Evolutionary conservation across 176 grass and related monocot genomes (phyloP).

Genomic region (Elaeis guineensis): DNA sequence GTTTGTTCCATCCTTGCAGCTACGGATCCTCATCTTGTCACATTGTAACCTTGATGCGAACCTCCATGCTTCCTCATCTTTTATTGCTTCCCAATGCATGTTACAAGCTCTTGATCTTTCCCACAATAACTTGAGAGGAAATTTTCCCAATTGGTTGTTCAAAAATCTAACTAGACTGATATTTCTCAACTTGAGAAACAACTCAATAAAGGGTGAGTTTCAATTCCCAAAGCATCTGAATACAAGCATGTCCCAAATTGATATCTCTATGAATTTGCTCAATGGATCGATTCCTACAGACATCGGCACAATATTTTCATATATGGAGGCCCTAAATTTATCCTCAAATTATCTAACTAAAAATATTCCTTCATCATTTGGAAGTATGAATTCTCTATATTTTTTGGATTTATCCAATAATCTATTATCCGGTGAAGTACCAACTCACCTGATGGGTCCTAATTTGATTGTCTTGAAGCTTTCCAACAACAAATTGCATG

Average conservation of each 20-base stretch:
- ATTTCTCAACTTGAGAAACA: conserved; percentile 13
- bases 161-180: conserved; percentile 1
- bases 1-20: conserved; percentile 20
- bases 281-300: conserved; percentile 1
- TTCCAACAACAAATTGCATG: conserved; percentile 13
- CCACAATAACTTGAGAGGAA: conserved; percentile 18
- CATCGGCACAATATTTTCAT: conserved; percentile 23
- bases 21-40: conserved; percentile 11
- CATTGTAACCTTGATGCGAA: conserved; percentile 21
- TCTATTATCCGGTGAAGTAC: conserved; percentile 13
- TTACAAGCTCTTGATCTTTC: conserved; percentile 25
- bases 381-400: not conserved
- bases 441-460: not conserved
- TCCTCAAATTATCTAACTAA: conserved; percentile 16
- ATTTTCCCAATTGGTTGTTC: conserved; percentile 25
- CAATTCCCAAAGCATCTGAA: not conserved
- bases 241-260: not conserved
- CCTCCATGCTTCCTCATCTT: conserved; percentile 1
- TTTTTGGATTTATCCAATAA: conserved; percentile 25
- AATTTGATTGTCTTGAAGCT: not conserved
- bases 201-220: conserved; percentile 16
- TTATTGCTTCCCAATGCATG: conserved; percentile 10
- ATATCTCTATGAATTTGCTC: conserved; percentile 16
- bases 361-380: conserved; percentile 11
- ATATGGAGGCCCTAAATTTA: not conserved